Percentiles rank a stretch among this genome's conserved stretches.
These are phyloP conservation scores for Moesziomyces antarcticus DNA, from an alignment of 1,284 basidiomycete species.

Conservation along the genomic window DNA sequence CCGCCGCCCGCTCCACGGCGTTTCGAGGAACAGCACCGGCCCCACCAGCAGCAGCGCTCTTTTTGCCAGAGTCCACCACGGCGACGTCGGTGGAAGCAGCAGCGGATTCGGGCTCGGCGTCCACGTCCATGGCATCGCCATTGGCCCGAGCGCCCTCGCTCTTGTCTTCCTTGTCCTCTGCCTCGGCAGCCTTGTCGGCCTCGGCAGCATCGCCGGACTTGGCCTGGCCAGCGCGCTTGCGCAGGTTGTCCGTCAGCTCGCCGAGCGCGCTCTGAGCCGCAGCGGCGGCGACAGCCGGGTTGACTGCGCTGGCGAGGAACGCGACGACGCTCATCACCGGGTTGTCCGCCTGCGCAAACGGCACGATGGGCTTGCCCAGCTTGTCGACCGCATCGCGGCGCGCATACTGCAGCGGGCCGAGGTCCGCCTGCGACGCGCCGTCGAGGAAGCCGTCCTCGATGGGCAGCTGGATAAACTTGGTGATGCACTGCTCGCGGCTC, in stretches of 20 bases:
- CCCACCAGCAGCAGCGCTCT: constrained; percentile 12
- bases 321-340: constrained; percentile 98
- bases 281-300: constrained; percentile 88
- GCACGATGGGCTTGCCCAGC: constrained; percentile 68
- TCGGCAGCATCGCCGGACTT: constrained; percentile 16
- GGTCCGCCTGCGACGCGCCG: constrained; percentile 70
- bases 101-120: constrained; percentile 45
- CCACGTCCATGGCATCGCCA: constrained; percentile 62
- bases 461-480: constrained; percentile 93
- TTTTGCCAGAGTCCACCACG: constrained; percentile 25
- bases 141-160: constrained; percentile 71
- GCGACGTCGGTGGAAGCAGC: constrained; percentile 13
- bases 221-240: constrained; percentile 39
- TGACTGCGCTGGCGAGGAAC: constrained; percentile 91
- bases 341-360: constrained; percentile 94
- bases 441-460: constrained; percentile 90
- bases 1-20: constrained; percentile 62
- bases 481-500: constrained; percentile 91
- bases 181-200: constrained; percentile 13
- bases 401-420: constrained; percentile 80
- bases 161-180: constrained; percentile 19
- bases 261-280: constrained; percentile 90
- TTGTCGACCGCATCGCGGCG: constrained; percentile 53
- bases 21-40: constrained; percentile 55
- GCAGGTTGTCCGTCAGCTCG: constrained; percentile 68